Percentiles rank a stretch among this genome's conserved stretches.
Conservation (phyloP, 371 early-diverging fungal species). For the Apophysomyces ossiformis region DNA sequence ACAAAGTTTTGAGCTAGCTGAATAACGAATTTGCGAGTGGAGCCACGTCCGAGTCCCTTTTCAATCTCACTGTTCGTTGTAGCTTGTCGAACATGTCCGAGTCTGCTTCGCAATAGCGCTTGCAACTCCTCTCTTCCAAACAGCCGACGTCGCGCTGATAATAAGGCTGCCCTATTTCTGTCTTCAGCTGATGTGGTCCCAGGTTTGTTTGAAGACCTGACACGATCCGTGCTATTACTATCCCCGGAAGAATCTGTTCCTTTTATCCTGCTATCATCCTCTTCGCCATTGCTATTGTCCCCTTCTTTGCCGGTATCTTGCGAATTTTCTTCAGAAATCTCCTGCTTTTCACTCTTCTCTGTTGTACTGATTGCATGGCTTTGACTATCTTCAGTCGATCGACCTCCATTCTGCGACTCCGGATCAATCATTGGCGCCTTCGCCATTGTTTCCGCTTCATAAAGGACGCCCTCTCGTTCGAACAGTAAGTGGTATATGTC, state of each 20-base stretch:
- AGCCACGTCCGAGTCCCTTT: constrained; percentile 43
- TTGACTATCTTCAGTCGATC: constrained; percentile 3
- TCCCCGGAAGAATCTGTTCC: constrained; percentile 12
- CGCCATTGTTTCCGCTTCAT: constrained; percentile 58
- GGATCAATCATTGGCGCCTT: constrained; percentile 24
- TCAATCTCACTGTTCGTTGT: constrained; percentile 22
- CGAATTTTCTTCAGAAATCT: constrained; percentile 2
- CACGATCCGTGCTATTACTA: neutral
- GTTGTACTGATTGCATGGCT: neutral
- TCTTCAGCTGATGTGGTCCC: constrained; percentile 1
- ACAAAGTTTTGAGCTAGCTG: constrained; percentile 33
- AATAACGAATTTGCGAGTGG: constrained; percentile 40
- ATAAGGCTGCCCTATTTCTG: neutral
- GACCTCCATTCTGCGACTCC: neutral
- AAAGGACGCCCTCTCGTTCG: constrained; percentile 68
- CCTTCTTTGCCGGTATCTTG: constrained; percentile 17
- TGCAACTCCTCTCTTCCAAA: constrained; percentile 36
- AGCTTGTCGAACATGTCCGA: constrained; percentile 10
- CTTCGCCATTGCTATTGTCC: constrained; percentile 19
- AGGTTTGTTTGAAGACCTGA: neutral
- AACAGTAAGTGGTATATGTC: constrained; percentile 58
- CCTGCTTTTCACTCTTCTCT: constrained; percentile 14
- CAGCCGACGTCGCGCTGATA: constrained; percentile 21
- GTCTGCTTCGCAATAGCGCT: constrained; percentile 37
- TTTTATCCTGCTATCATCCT: constrained; percentile 21